Evolutionary conservation across 345 rosid species (phyloP).

Genomic region (Syzygium grande): DNA sequence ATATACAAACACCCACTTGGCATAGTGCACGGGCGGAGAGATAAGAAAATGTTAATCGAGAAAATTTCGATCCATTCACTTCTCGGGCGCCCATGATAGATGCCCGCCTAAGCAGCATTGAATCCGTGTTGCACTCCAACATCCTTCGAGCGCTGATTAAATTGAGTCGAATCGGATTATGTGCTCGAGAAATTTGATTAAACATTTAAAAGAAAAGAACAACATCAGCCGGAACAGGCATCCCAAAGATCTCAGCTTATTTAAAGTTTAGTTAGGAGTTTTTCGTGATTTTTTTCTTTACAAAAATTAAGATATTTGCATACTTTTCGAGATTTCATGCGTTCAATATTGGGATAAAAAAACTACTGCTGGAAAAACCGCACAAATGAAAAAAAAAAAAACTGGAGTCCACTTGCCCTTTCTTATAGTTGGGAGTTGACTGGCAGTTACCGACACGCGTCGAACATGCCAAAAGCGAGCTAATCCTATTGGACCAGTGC

Average conservation of each 20-base stretch:
- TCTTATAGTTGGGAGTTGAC: neutral
- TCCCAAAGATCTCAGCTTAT: neutral
- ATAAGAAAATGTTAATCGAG: fast-evolving
- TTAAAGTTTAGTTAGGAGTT: neutral
- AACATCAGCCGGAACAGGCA: neutral
- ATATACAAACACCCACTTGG: neutral
- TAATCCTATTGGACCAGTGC: neutral
- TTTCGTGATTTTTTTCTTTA: too few relatives aligned
- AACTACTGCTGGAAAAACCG: neutral
- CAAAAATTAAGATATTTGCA: neutral
- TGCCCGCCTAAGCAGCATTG: neutral
- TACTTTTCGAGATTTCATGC: neutral
- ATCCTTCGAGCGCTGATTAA: neutral
- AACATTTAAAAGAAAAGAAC: neutral
- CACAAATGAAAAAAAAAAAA: neutral
- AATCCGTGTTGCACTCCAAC: neutral
- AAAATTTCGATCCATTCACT: neutral
- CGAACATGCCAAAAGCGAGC: neutral
- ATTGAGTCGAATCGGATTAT: neutral
- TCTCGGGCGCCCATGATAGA: fast-evolving
- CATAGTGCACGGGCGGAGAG: fast-evolving
- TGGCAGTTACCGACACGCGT: neutral
- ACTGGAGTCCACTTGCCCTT: neutral
- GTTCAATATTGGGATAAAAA: neutral
- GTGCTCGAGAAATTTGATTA: neutral